These are phyloP conservation scores for Hymenoscyphus scutula DNA, from an alignment of 2,329 filamentous ascomycete species.

Conservation along the genomic window DNA sequence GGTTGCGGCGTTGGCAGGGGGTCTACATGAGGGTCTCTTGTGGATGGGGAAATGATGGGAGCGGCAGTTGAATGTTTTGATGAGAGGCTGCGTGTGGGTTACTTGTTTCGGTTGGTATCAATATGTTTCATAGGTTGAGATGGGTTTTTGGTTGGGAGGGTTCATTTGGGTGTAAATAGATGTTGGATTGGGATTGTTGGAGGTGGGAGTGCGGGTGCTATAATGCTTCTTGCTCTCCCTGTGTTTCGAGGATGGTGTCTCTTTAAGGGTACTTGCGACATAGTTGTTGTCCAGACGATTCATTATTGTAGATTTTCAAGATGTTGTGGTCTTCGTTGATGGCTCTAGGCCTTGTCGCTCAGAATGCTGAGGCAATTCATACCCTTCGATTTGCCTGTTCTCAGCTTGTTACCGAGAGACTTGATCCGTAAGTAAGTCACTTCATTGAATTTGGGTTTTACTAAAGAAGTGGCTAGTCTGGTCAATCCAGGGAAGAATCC, in stretches of 20 bases:
- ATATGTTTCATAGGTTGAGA: background rate
- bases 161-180: background rate
- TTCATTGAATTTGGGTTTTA: background rate
- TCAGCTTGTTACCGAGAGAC: slow-evolving; percentile 24
- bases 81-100: background rate
- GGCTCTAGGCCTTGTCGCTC: slow-evolving; percentile 12
- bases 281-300: background rate
- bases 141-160: background rate
- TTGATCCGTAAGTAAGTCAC: slow-evolving; percentile 16
- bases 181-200: background rate
- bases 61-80: background rate
- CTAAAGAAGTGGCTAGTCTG: background rate
- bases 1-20: background rate
- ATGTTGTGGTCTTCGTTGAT: slow-evolving; percentile 7
- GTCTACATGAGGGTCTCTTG: background rate
- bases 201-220: background rate
- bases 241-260: background rate
- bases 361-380: slow-evolving; percentile 15
- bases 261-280: background rate
- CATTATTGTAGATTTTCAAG: background rate
- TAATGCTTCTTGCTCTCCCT: background rate
- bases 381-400: slow-evolving; percentile 23
- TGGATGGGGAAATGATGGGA: background rate
- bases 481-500: slow-evolving; percentile 9
- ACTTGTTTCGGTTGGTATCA: background rate